Evolutionary conservation across 2,329 filamentous ascomycete genomes (phyloP).

Genomic region (Arthrobotrys pseudoclavata): DNA sequence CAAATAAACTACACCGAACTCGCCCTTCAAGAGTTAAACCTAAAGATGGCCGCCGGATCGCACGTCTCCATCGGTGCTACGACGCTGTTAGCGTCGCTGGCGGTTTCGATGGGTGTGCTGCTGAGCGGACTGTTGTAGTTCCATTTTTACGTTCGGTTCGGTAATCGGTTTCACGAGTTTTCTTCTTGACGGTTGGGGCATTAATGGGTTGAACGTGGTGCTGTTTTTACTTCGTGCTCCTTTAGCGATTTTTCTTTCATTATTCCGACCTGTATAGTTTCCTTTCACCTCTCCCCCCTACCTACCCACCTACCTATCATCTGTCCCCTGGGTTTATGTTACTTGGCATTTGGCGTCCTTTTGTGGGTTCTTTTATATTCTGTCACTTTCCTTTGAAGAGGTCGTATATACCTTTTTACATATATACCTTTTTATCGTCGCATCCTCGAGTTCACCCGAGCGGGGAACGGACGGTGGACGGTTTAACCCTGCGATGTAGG

Average conservation of each 20-base stretch:
- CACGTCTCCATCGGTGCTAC: constrained; percentile 29
- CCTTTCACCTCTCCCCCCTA: constrained; percentile 2
- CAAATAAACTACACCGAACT: constrained; percentile 58
- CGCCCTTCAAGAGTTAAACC: constrained; percentile 56
- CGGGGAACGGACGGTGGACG: not conserved
- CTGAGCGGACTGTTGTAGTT: constrained; percentile 41
- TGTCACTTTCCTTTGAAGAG: constrained; percentile 25
- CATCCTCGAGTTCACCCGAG: not conserved
- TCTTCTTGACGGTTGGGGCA: constrained; percentile 11
- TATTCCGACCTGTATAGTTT: constrained; percentile 23
- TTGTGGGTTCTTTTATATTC: constrained; percentile 5
- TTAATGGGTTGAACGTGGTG: constrained; percentile 5
- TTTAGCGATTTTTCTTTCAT: constrained; percentile 13
- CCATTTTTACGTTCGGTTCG: constrained; percentile 11
- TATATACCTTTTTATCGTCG: not conserved
- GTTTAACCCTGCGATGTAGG: not conserved
- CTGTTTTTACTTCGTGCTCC: constrained; percentile 10
- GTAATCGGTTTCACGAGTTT: constrained; percentile 29
- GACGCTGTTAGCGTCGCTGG: constrained; percentile 31
- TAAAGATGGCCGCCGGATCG: constrained; percentile 49
- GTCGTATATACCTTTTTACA: constrained; percentile 21
- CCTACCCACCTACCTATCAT: constrained; percentile 1
- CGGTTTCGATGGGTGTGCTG: constrained; percentile 16
- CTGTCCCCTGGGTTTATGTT: constrained; percentile 11
- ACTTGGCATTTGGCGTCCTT: constrained; percentile 12